phyloP scores from a whole-genome alignment of 352 stramenopile genomes.

The Phytophthora aleatoria region DNA sequence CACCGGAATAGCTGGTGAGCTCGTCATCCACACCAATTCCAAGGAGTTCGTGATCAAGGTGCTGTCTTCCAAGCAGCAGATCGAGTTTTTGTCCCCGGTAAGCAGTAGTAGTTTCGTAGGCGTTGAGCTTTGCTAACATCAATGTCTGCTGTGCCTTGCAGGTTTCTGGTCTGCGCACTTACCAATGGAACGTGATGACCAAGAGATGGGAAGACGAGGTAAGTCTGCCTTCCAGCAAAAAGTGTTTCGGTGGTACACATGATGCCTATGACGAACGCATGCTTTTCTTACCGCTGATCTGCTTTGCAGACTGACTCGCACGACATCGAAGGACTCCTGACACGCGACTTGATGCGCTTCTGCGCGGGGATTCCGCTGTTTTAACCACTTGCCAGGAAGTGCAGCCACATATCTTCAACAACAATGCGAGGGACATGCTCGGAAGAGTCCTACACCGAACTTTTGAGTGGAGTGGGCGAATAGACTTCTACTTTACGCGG shows the following conservation, averaged over 20 bases:
- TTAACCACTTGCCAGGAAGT: constrained; percentile 27
- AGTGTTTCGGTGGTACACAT: not conserved
- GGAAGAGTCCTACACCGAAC: constrained; percentile 4
- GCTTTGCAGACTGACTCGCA: constrained; percentile 62
- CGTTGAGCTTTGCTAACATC: constrained; percentile 1
- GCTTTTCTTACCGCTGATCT: constrained; percentile 11
- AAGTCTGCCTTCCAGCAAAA: not conserved
- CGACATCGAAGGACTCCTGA: constrained; percentile 81
- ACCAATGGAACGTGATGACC: constrained; percentile 76
- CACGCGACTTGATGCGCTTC: constrained; percentile 80
- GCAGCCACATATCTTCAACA: not conserved
- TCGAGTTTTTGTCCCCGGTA: constrained; percentile 72
- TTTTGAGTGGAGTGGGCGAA: constrained; percentile 14
- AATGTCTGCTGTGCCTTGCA: constrained; percentile 16
- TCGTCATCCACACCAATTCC: constrained; percentile 55
- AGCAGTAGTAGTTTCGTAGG: not conserved
- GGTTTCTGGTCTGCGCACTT: constrained; percentile 74
- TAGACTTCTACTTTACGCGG: constrained; percentile 37
- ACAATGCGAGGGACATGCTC: not conserved
- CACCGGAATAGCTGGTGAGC: constrained; percentile 29
- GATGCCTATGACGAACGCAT: not conserved
- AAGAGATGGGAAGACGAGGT: constrained; percentile 84
- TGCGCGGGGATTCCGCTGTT: constrained; percentile 76
- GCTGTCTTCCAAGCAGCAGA: constrained; percentile 63
- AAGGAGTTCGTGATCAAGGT: constrained; percentile 74